Percentiles rank a stretch among this genome's conserved stretches.
These are phyloP conservation scores for Scopulariopsis brevicaulis DNA, from an alignment of 2,329 filamentous ascomycete genomes.

Conservation along the genomic window DNA sequence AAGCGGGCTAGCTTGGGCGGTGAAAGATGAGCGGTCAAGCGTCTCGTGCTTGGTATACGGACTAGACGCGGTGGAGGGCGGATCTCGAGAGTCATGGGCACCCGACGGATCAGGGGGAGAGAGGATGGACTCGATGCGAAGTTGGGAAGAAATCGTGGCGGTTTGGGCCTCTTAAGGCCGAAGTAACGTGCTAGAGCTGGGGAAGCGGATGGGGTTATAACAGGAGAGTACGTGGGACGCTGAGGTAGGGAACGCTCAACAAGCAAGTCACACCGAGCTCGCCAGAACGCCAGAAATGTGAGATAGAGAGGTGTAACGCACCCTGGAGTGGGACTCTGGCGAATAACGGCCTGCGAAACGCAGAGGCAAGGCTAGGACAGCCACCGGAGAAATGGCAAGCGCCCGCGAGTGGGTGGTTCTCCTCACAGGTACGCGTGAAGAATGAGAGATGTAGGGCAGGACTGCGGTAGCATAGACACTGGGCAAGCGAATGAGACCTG, in stretches of 20 bases:
- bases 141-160: conserved; percentile 38
- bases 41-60: conserved; percentile 2
- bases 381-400: background rate
- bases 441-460: background rate
- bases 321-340: background rate
- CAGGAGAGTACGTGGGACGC: background rate
- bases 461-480: background rate
- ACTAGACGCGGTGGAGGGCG: background rate
- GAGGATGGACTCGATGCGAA: conserved; percentile 39
- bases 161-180: conserved; percentile 17
- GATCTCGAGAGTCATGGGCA: conserved; percentile 20
- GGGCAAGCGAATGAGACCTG: background rate
- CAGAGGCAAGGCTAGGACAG: background rate
- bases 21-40: background rate
- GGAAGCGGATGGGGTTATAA: background rate
- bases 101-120: conserved; percentile 28
- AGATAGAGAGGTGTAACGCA: background rate
- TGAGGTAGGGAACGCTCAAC: background rate
- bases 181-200: background rate
- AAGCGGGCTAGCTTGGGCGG: background rate
- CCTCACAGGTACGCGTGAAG: background rate
- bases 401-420: too few relatives aligned
- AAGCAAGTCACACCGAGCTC: background rate
- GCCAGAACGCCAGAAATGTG: background rate
- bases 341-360: background rate